Conservation (phyloP, 495 filamentous ascomycete species). For the Penicillium verhagenii region DNA sequence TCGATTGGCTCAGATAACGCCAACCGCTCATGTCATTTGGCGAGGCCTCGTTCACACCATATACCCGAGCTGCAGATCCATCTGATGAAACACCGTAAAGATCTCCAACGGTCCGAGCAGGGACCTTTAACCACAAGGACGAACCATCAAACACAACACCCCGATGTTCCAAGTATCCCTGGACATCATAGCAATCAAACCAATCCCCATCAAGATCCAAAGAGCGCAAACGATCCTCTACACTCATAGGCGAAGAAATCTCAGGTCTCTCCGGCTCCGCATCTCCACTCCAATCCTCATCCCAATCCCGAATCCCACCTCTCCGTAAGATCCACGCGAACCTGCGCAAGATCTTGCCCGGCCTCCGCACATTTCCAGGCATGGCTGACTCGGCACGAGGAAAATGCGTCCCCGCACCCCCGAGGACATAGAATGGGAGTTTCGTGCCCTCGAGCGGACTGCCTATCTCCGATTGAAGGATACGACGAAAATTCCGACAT, state of each 20-base stretch:
- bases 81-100: conserved; percentile 19
- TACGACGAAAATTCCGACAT: conserved; percentile 35
- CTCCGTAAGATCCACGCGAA: conserved; percentile 20
- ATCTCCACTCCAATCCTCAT: conserved; percentile 30
- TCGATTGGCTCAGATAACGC: conserved; percentile 2
- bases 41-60: conserved; percentile 7
- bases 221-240: conserved; percentile 12
- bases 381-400: conserved; percentile 23
- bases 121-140: conserved; percentile 20
- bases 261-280: conserved; percentile 10
- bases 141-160: conserved; percentile 22
- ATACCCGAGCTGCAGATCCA: conserved; percentile 10
- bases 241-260: conserved; percentile 8
- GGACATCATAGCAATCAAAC: conserved; percentile 32
- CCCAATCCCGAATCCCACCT: conserved; percentile 27
- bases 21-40: not conserved
- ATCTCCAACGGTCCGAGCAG: conserved; percentile 9
- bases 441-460: conserved; percentile 48
- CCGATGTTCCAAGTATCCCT: conserved; percentile 24
- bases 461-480: conserved; percentile 26
- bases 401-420: conserved; percentile 64
- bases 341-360: conserved; percentile 21
- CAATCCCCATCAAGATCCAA: conserved; percentile 29
- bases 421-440: conserved; percentile 63
- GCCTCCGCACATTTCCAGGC: conserved; percentile 22